Base-by-base conservation (phyloP, 2,329 filamentous ascomycete species). In the Botryosphaeria dothidea region DNA sequence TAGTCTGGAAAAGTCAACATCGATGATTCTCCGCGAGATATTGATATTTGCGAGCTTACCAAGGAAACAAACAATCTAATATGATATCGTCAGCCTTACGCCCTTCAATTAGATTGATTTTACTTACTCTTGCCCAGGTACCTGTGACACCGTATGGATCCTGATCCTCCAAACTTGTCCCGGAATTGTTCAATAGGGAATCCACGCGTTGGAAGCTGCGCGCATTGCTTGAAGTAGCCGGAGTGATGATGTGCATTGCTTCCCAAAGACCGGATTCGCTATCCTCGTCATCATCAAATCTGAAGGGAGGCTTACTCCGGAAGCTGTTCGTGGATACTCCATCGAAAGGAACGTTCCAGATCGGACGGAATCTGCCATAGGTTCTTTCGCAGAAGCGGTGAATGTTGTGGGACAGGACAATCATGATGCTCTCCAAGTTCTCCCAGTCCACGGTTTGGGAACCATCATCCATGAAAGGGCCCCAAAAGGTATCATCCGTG, bases 131-230 rank as follows among this genome's bases (percentile, higher is more conserved):
- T 71, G 90, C 83, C 54, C 90, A 94, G 7, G 85, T 87, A 1
- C 91, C 91, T 0, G 85, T 85, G 4, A 93, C 81, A 49, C 85
- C 87, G 70, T 91, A 94, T 0, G 91, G 91, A 72, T 93, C 91
- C 62, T 81, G 75, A 23, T 65, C 48, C 19, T 62, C 36, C 46
- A 60, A 36, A 13, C 36, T 49, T 25, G 54, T 29, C 23, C 38
- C 71, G 0, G 83, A 34, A 38, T 80, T 75, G 9, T 83, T 73
- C n/a, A 64, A 9, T 1, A 46, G 56, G 17, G 56, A 60, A 34
- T 60, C 56, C 11, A 46, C 41, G 7, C 56, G 56, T 31, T 60
- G 56, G 7, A 60, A 31, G 17, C 34, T 46, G 11, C 25, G 56
- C 4, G 56, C 11, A 21, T 43, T 27, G 25, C 23, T 34, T 9